Evolutionary conservation across 768 basidiomycete species (phyloP), one percentile per base, ranked within the genome.

Genomic region (Cystoderma amianthinum): DNA sequence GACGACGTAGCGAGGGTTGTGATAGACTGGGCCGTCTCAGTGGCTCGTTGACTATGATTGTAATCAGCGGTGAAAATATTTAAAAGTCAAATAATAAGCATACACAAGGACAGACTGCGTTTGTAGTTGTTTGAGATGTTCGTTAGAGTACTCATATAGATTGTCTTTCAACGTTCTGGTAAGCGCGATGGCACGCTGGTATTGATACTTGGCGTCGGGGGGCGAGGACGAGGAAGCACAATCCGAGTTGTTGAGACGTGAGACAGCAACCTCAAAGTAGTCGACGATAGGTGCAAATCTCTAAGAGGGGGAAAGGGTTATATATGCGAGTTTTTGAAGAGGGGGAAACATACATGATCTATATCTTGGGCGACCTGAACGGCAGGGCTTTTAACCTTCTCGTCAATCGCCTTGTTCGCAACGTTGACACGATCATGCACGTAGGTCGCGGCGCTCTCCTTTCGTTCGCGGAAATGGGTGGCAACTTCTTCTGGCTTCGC

Each of bases 271-370:
- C 56, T 83, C 79, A 41, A 89, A 65, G 50, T 77, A 80, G 54
- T 89, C 76, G 23, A 91, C 77, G 38, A 89, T 64, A 32, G 88
- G 86, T n/a, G 83, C 58, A 51, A 89, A 77, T 49, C 71, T 68
- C 84, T 86, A 48, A 3, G 46, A 15, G 19, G 42, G 15, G 45
- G 9, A 45, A 38, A n/a, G 30, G 40, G 37, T 36, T 20, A 48
- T 32, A 44, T 23, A 32, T 39, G 44, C 44, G 41, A 24, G 45
- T 46, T 35, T 16, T 20, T 13, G 51, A 7, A 28, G 25, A 28
- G 25, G 7, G 25, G 25, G 25, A 42, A n/a, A 54, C 67, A 40
- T 46, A 85, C 86, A 67, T 84, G 76, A 63, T 89, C 86, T 43
- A 89, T 77, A 15, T 72, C 82, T 48, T 78, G 74, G 0, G 72